Conservation (phyloP, 495 filamentous ascomycete genomes). For the Hyaloscypha finlandica region DNA sequence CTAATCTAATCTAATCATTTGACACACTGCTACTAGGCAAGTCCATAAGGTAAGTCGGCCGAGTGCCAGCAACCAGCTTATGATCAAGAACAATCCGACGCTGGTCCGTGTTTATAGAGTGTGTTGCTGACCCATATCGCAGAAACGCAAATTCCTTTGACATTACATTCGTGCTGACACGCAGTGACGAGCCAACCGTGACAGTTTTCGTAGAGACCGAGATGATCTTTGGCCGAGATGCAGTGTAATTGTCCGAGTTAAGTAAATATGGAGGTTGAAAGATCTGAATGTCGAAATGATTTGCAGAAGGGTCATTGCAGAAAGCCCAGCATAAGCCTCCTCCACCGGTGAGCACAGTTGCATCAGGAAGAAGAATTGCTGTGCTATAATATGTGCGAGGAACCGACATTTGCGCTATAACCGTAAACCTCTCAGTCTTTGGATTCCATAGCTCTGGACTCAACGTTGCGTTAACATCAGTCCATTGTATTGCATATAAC, state of each 20-base stretch:
- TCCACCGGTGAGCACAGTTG: conserved; percentile 54
- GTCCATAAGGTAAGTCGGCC: conserved; percentile 28
- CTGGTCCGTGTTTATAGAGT: conserved; percentile 63
- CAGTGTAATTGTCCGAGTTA: conserved; percentile 40
- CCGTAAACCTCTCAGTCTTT: conserved; percentile 39
- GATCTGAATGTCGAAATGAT: conserved; percentile 60
- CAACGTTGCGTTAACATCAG: conserved; percentile 46
- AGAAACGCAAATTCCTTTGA: conserved; percentile 38
- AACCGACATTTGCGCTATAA: conserved; percentile 42
- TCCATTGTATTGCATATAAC: conserved; percentile 46
- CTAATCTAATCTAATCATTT: no score
- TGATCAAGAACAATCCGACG: conserved; percentile 47
- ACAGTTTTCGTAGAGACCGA: conserved; percentile 30
- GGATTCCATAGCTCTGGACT: conserved; percentile 56
- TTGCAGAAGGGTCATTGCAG: no score
- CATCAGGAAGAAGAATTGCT: conserved; percentile 58
- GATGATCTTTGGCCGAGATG: conserved; percentile 41
- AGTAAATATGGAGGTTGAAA: conserved; percentile 59
- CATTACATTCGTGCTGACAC: conserved; percentile 34
- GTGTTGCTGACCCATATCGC: conserved; percentile 50
- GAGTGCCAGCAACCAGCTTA: conserved; percentile 7
- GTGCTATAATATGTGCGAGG: conserved; percentile 59
- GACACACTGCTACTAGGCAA: no score
- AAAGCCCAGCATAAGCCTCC: conserved; percentile 56
- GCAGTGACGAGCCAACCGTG: conserved; percentile 39